Percentiles rank a stretch among this genome's conserved stretches.
phyloP scores from a whole-genome alignment of 2,329 filamentous ascomycete species.

The Eurotiales sp. region DNA sequence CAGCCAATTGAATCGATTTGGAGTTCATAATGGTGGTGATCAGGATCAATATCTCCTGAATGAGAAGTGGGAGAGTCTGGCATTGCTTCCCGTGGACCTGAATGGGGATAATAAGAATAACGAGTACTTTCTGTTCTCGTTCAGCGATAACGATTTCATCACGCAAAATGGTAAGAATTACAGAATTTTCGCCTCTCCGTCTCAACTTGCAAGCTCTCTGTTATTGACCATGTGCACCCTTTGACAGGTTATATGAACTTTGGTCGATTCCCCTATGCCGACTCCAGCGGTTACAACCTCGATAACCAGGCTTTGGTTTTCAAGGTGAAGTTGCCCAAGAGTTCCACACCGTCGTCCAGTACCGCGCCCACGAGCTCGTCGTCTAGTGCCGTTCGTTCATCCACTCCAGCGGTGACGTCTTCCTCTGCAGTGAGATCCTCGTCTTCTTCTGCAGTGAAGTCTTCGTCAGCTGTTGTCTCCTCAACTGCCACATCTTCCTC shows the following conservation, averaged over 20 bases:
- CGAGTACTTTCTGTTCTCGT: conserved; percentile 64
- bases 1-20: conserved; percentile 60
- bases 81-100: conserved; percentile 57
- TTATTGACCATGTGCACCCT: conserved; percentile 12
- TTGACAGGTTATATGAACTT: conserved; percentile 52
- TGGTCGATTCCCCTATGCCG: conserved; percentile 54
- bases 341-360: too few relatives aligned
- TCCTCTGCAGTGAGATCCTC: too few relatives aligned
- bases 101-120: conserved; percentile 41
- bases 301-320: conserved; percentile 64
- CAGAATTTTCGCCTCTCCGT: too few relatives aligned
- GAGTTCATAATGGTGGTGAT: conserved; percentile 63
- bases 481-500: too few relatives aligned
- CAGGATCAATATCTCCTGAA: conserved; percentile 60
- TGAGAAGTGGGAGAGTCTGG: conserved; percentile 73
- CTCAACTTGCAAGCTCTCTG: not conserved
- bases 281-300: conserved; percentile 55
- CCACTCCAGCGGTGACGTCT: too few relatives aligned
- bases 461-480: too few relatives aligned
- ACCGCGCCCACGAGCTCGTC: too few relatives aligned
- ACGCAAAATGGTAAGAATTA: conserved; percentile 63
- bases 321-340: conserved; percentile 23
- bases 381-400: not conserved
- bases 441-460: too few relatives aligned
- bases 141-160: conserved; percentile 73